These are phyloP conservation scores for Silene uniflora DNA, from an alignment of 148 eudicot genomes.

Conservation along the genomic window DNA sequence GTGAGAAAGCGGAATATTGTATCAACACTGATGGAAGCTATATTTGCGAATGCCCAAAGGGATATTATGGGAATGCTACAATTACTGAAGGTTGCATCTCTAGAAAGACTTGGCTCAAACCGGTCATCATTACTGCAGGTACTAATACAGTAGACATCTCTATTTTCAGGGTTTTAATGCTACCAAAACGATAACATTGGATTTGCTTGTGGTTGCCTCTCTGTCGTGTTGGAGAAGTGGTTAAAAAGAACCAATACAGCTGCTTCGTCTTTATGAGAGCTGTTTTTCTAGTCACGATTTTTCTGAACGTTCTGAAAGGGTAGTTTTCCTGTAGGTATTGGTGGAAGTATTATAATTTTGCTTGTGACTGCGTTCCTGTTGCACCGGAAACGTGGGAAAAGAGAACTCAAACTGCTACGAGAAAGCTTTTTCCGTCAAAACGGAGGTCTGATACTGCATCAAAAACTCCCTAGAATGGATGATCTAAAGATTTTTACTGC, in stretches of 20 bases:
- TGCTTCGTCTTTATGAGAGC: neutral
- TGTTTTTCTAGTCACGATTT: neutral
- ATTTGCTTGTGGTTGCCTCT: too few species aligned
- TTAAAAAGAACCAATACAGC: neutral
- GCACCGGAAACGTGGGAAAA: conserved; percentile 7
- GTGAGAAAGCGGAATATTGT: conserved; percentile 17
- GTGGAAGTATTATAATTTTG: neutral
- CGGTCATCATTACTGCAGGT: conserved; percentile 17
- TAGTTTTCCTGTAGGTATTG: conserved; percentile 3
- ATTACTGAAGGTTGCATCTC: conserved; percentile 6
- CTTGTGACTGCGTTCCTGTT: neutral
- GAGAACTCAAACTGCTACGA: neutral
- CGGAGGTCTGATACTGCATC: conserved; percentile 20
- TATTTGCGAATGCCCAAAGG: conserved; percentile 14
- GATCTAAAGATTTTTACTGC: conserved; percentile 14
- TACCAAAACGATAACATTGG: neutral
- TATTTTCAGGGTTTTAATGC: neutral
- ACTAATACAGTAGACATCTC: neutral
- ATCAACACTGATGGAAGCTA: conserved; percentile 11
- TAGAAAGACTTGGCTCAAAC: conserved; percentile 3
- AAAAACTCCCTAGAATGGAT: conserved; percentile 13
- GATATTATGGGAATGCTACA: conserved; percentile 18
- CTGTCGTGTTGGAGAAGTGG: neutral
- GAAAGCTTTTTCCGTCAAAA: conserved; percentile 20
- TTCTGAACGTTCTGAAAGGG: neutral